Conservation (phyloP, 2,329 filamentous ascomycete species). For the Aspergillus sp. region DNA sequence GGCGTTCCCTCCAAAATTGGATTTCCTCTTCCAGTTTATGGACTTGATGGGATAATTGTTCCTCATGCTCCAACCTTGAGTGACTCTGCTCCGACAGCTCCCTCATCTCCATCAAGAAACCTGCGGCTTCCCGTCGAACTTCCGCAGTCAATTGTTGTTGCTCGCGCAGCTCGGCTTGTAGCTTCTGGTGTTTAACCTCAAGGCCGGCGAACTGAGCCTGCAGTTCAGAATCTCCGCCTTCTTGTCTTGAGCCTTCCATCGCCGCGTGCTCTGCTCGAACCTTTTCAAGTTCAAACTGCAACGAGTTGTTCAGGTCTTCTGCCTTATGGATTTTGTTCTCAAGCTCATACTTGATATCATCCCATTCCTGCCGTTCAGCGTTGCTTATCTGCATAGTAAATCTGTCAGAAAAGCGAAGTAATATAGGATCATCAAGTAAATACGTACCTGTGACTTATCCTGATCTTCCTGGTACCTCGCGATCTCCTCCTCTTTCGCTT, state of each 20-base stretch:
- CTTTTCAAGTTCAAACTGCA: slow-evolving; percentile 76
- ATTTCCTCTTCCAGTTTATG: slow-evolving; percentile 77
- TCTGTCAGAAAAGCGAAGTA: slow-evolving; percentile 10
- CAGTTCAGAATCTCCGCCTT: slow-evolving; percentile 53
- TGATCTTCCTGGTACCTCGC: slow-evolving; percentile 61
- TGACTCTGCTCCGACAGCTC: slow-evolving; percentile 77
- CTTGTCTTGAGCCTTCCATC: slow-evolving; percentile 41
- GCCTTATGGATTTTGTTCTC: slow-evolving; percentile 74
- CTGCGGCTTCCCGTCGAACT: slow-evolving; percentile 78
- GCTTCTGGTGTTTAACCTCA: slow-evolving; percentile 64
- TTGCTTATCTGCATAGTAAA: slow-evolving; percentile 44
- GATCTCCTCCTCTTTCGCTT: slow-evolving; percentile 71
- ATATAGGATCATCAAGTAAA: not conserved
- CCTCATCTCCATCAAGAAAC: slow-evolving; percentile 87
- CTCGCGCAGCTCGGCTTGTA: slow-evolving; percentile 65
- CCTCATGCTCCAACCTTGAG: slow-evolving; percentile 76
- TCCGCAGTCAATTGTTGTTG: slow-evolving; percentile 85
- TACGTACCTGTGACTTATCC: slow-evolving; percentile 44
- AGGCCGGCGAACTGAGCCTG: slow-evolving; percentile 59
- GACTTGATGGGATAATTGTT: slow-evolving; percentile 72
- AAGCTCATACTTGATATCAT: slow-evolving; percentile 63
- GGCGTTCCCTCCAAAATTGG: slow-evolving; percentile 85
- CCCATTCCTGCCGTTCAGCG: slow-evolving; percentile 68
- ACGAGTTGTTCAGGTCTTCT: slow-evolving; percentile 72
- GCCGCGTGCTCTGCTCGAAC: slow-evolving; percentile 69